phyloP scores from a whole-genome alignment of 768 basidiomycete species.

The Mycena amicta region DNA sequence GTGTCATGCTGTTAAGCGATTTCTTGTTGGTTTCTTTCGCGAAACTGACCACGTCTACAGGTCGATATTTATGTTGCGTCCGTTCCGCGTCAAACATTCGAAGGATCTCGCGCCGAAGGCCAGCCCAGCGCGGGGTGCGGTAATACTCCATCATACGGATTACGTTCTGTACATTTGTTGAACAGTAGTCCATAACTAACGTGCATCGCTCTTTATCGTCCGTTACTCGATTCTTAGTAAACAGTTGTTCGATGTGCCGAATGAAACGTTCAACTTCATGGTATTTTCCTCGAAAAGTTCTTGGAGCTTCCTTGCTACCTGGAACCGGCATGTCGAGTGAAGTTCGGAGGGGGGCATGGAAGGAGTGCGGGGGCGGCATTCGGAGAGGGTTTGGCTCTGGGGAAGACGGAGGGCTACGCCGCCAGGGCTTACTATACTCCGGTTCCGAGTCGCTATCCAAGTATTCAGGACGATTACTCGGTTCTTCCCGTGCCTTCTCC shows the following conservation, averaged over 20 bases:
- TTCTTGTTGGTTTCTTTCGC: not conserved
- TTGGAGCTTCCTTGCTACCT: constrained; percentile 4
- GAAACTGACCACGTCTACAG: constrained; percentile 2
- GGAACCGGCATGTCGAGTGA: constrained; percentile 10
- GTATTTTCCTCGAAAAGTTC: constrained; percentile 9
- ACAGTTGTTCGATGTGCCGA: constrained; percentile 7
- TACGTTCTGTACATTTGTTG: not conserved
- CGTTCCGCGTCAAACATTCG: constrained; percentile 14
- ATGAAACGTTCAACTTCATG: constrained; percentile 9
- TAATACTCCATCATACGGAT: constrained; percentile 5
- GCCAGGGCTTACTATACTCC: not conserved
- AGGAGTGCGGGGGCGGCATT: not conserved
- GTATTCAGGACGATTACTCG: not conserved
- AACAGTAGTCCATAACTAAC: constrained; percentile 15
- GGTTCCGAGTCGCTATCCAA: not conserved
- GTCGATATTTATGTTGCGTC: constrained; percentile 1
- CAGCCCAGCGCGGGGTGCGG: not conserved
- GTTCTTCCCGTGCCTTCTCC: not conserved
- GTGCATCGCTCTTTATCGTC: constrained; percentile 9
- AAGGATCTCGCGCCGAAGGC: constrained; percentile 5
- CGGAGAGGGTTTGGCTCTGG: not conserved
- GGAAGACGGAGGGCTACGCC: not conserved
- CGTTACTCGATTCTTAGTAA: constrained; percentile 2
- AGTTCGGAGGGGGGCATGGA: not conserved
- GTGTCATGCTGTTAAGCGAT: constrained; percentile 1